A percentile compares a stretch with the other conserved stretches of the same genome.
phyloP scores from a whole-genome alignment of 441 rosid genomes.

The Jatropha multifida region DNA sequence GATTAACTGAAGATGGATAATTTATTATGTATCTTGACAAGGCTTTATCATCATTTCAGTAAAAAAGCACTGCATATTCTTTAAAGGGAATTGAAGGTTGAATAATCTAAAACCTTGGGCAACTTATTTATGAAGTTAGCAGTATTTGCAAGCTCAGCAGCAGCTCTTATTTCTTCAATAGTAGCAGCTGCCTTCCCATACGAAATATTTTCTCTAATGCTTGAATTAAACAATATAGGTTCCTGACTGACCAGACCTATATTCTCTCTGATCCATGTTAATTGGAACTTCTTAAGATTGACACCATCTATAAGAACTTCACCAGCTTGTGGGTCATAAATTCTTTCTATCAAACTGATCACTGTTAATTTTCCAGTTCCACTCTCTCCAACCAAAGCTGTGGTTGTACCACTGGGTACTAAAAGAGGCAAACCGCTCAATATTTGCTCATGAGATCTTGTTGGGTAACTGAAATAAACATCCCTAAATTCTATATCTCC shows the following conservation, averaged over 20 bases:
- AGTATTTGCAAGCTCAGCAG: conserved; percentile 63
- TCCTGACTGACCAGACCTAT: conserved; percentile 79
- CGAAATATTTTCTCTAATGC: conserved; percentile 60
- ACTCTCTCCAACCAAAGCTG: conserved; percentile 70
- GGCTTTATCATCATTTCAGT: not conserved
- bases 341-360: conserved; percentile 61
- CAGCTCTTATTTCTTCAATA: conserved; percentile 53
- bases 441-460: conserved; percentile 60
- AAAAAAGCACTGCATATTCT: not conserved
- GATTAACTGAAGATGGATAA: not conserved
- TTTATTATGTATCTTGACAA: not conserved
- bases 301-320: conserved; percentile 64
- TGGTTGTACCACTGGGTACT: conserved; percentile 51
- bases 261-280: conserved; percentile 66
- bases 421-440: conserved; percentile 55
- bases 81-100: not conserved
- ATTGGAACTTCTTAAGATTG: conserved; percentile 54
- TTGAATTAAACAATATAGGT: conserved; percentile 57
- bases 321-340: conserved; percentile 71
- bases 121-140: conserved; percentile 63
- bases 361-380: conserved; percentile 79
- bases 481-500: conserved; percentile 57
- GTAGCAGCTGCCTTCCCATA: conserved; percentile 68
- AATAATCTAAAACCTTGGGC: conserved; percentile 43
- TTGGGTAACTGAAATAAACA: conserved; percentile 54